A percentile compares a stretch with the other conserved stretches of the same genome.
These are phyloP conservation scores for Aspergillus jensenii DNA, from an alignment of 2,329 filamentous ascomycete genomes.

Conservation along the genomic window DNA sequence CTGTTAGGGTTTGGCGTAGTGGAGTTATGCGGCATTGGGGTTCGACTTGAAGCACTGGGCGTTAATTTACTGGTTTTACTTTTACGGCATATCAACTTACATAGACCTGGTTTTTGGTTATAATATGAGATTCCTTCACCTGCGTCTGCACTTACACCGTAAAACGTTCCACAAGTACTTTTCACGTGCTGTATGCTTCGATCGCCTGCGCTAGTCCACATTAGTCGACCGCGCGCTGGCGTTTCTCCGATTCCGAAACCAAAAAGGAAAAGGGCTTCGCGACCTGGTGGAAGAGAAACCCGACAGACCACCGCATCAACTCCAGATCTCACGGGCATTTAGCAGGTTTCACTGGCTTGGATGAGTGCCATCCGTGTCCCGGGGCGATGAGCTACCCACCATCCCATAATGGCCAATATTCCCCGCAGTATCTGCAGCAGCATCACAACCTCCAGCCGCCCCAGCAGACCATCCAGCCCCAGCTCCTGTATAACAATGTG, in stretches of 20 bases:
- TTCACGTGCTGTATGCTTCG: background rate
- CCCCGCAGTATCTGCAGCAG: slow-evolving; percentile 35
- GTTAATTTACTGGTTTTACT: background rate
- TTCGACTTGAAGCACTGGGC: background rate
- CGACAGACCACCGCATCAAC: slow-evolving; percentile 11
- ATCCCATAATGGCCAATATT: slow-evolving; percentile 42
- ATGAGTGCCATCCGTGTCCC: slow-evolving; percentile 25
- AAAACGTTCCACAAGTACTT: background rate
- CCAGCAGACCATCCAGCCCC: slow-evolving; percentile 33
- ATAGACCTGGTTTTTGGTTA: too few species aligned
- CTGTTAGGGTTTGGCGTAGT: background rate
- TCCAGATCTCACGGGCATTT: slow-evolving; percentile 4
- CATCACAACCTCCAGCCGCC: slow-evolving; percentile 23
- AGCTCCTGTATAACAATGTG: slow-evolving; percentile 38
- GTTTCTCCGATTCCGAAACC: slow-evolving; percentile 33
- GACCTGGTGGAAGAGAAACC: slow-evolving; percentile 9
- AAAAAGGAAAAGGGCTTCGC: slow-evolving; percentile 17
- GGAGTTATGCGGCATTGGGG: background rate
- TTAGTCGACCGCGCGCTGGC: slow-evolving; percentile 16
- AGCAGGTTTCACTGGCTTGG: slow-evolving; percentile 19
- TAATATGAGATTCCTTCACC: too few species aligned
- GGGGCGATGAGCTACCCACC: slow-evolving; percentile 45
- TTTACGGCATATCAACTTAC: background rate
- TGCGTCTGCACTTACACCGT: too few species aligned
- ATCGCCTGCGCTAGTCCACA: background rate